Evolutionary conservation across 805 yeast genomes (phyloP), one percentile per base, ranked within the genome.

Genomic region (Clavispora asparagi): DNA sequence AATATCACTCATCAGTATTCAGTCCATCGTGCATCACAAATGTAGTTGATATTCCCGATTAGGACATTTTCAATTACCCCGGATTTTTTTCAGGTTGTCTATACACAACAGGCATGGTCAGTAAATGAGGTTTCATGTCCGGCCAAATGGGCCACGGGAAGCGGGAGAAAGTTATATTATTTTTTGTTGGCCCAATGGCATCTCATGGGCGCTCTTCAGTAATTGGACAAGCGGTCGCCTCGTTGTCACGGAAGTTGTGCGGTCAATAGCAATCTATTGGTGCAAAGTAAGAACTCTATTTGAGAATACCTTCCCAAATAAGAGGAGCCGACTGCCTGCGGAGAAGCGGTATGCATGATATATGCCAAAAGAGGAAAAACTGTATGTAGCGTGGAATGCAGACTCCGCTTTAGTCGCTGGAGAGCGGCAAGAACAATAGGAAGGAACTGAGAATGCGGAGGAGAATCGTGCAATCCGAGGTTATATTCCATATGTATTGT

Each of bases 401-500:
- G 30, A 27, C 48, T 43, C 50, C 54, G n/a, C 49, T 48, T 50
- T 52, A 45, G 23, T 43, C 31, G 28, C 35, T 9, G 19, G 17
- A n/a, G 19, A 31, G 17, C 35, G 55, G 49, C 36, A 50, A 43
- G 43, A 12, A 26, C 23, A 36, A 33, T 30, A 29, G 38, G 31
- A 32, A 40, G 19, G 37, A 31, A 40, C 12, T 7, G 17, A 30
- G 14, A 32, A 39, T 26, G 41, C 23, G 41, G 41, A 39, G 41
- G 23, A 39, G 31, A 13, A 25, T 17, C 17, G 17, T n/a, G 13
- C 17, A 33, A 16, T 16, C 37, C 37, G 37, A 33, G 37, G 37
- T 10, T 33, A 26, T 11, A 23, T 26, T 25, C 37, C 30, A 43
- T 26, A 25, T 16, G 11, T 10, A 16, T 36, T 31, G 28, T 28